phyloP scores from a whole-genome alignment of 352 stramenopile species.

The Globisporangium nodosum region DNA sequence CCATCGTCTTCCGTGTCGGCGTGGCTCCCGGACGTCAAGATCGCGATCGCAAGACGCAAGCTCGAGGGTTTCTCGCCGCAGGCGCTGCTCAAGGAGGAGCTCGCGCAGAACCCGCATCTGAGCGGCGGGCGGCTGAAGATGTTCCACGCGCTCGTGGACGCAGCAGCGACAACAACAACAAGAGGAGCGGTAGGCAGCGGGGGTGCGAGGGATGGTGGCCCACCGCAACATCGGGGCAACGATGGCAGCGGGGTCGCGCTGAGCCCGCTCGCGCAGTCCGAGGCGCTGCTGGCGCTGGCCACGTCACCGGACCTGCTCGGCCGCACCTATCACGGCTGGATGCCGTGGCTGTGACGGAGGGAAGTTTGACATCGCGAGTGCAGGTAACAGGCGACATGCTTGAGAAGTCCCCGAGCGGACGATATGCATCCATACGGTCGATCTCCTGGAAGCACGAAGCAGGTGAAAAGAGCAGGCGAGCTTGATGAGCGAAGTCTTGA shows the following conservation, averaged over 20 bases:
- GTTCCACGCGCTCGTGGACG: constrained; percentile 57
- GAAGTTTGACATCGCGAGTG: neutral
- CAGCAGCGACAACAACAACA: neutral
- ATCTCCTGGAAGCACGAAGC: no score
- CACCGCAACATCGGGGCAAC: neutral
- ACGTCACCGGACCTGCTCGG: constrained; percentile 77
- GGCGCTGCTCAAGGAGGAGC: constrained; percentile 64
- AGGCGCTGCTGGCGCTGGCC: constrained; percentile 78
- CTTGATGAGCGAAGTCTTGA: no score
- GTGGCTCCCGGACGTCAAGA: constrained; percentile 76
- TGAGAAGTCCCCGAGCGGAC: no score
- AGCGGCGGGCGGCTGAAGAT: constrained; percentile 40
- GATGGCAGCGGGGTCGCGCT: constrained; percentile 18
- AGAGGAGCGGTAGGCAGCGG: neutral
- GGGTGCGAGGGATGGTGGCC: no score
- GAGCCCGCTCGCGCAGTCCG: constrained; percentile 67
- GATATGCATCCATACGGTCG: no score
- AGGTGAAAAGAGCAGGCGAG: neutral
- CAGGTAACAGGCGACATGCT: no score
- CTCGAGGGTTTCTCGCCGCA: constrained; percentile 70
- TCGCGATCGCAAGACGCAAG: constrained; percentile 66
- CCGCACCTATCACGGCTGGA: constrained; percentile 78
- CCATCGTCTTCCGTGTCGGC: constrained; percentile 4
- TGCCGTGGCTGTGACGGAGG: constrained; percentile 54
- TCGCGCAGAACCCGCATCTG: constrained; percentile 66